Base-by-base conservation (phyloP, 768 basidiomycete genomes). In the Phylloporus rhodoxanthus region DNA sequence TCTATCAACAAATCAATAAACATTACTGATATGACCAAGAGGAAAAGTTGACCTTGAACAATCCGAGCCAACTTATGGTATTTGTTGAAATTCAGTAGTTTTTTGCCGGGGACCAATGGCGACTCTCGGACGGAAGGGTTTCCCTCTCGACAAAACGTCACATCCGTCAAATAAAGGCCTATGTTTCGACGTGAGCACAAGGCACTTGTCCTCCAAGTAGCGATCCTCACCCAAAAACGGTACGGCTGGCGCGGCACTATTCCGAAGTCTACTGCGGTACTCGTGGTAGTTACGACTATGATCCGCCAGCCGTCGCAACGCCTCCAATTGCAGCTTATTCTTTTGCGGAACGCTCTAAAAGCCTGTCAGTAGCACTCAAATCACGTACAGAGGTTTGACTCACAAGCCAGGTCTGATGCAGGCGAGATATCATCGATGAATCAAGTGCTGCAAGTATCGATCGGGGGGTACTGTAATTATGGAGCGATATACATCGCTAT, bases 121-220 rank as follows among this genome's bases (percentile, higher is more conserved):
- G 93, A 89, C 14, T 82, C 78, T 56, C 95, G 79, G 58, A 85
- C 75, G 13, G 88, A 85, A 14, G 90, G 86, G 65, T 97, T 97
- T 17, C 95, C 95, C 61, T 97, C 95, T 34, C 88, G 82, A 63
- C 91, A 95, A 69, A 98, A 98, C 6, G 92, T 97, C 51, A 96
- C 77, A 67, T 94, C 92, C 9, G 92, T 92, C 54, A 94, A 72
- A 66, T 92, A 93, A 30, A 91, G 73, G 43, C 87, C 88, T 89
- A 51, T 47, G 58, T 57, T 45, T 50, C 25, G 30, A 36, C n/a
- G 15, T 55, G 50, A 67, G 49, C 48, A 51, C 28, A 29, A 2
- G 20, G 4, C 34, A 14, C 13, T 40, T 10, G n/a, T 52, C 20
- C 15, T 40, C 30, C 7, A 30, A 47, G 34, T 9, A 44, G 3